Evolutionary conservation across 106 monocot genomes (phyloP).

Genomic region (Allium fistulosum): DNA sequence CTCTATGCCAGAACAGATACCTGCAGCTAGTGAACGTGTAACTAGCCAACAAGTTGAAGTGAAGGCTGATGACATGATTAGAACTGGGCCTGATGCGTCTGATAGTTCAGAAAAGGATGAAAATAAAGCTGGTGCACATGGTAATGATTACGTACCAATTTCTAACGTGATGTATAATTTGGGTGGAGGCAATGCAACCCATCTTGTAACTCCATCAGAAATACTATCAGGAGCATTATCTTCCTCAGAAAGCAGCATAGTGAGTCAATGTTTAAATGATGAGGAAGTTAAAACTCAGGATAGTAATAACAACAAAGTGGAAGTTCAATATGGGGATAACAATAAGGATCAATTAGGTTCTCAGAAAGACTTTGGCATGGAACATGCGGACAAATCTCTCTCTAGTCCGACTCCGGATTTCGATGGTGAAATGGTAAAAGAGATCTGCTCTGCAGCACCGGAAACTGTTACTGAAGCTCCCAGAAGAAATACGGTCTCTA

Average conservation of each 20-base stretch:
- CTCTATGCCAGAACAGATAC: constrained; percentile 23
- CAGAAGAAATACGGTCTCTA: constrained; percentile 16
- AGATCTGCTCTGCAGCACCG: not conserved
- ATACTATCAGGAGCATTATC: constrained; percentile 55
- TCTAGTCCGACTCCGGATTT: constrained; percentile 14
- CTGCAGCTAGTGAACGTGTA: constrained; percentile 26
- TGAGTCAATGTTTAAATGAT: constrained; percentile 6
- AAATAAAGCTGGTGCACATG: constrained; percentile 24
- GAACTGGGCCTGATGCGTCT: constrained; percentile 15
- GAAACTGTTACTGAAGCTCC: constrained; percentile 28
- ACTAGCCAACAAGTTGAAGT: constrained; percentile 19
- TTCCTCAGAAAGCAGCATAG: constrained; percentile 30
- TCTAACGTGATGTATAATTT: constrained; percentile 22
- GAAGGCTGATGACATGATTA: constrained; percentile 25
- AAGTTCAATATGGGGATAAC: constrained; percentile 43
- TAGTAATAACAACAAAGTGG: constrained; percentile 16
- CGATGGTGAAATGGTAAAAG: constrained; percentile 19
- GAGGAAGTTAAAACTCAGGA: constrained; percentile 36
- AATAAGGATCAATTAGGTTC: constrained; percentile 25
- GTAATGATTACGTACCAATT: constrained; percentile 29
- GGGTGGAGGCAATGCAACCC: constrained; percentile 31
- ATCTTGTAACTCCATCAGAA: constrained; percentile 87
- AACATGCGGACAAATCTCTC: constrained; percentile 16
- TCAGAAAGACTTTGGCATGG: constrained; percentile 25
- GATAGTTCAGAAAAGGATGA: constrained; percentile 30